These are phyloP conservation scores for Phaffia tasmanica DNA, from an alignment of 768 basidiomycete species.

Conservation along the genomic window DNA sequence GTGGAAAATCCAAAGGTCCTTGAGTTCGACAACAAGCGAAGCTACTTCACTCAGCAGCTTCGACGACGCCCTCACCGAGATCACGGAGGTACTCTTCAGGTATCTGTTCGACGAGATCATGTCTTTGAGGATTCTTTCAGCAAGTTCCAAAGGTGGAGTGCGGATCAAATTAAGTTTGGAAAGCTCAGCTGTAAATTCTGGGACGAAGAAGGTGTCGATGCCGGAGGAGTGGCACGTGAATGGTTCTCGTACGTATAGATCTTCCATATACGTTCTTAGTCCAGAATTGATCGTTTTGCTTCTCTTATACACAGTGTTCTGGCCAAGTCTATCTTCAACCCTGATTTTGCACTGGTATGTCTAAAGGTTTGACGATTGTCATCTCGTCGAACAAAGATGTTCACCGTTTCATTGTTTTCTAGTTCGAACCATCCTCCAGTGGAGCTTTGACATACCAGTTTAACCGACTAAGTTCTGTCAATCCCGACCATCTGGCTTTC, in stretches of 20 bases:
- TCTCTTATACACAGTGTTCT: slow-evolving; percentile 59
- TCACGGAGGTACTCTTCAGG: slow-evolving; percentile 68
- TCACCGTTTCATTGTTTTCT: not conserved
- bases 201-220: slow-evolving; percentile 95
- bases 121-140: slow-evolving; percentile 98
- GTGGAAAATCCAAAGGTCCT: slow-evolving; percentile 92
- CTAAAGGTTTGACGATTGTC: slow-evolving; percentile 37
- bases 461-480: slow-evolving; percentile 84
- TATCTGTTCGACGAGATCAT: slow-evolving; percentile 73
- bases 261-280: not conserved
- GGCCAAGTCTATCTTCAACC: slow-evolving; percentile 97
- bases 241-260: slow-evolving; percentile 26
- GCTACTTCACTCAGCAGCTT: slow-evolving; percentile 79
- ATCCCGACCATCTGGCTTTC: slow-evolving; percentile 89
- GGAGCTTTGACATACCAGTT: slow-evolving; percentile 86
- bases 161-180: slow-evolving; percentile 94
- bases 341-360: slow-evolving; percentile 48
- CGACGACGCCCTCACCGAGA: slow-evolving; percentile 71
- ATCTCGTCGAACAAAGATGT: not conserved
- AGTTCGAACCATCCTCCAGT: slow-evolving; percentile 96
- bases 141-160: slow-evolving; percentile 72
- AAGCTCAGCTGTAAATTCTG: slow-evolving; percentile 93
- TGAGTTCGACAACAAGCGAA: slow-evolving; percentile 99
- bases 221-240: slow-evolving; percentile 81
- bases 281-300: too few species aligned